A percentile compares a stretch with the other conserved stretches of the same genome.
phyloP scores from a whole-genome alignment of 2,329 filamentous ascomycete species.

The Cladosporium sp. region DNA sequence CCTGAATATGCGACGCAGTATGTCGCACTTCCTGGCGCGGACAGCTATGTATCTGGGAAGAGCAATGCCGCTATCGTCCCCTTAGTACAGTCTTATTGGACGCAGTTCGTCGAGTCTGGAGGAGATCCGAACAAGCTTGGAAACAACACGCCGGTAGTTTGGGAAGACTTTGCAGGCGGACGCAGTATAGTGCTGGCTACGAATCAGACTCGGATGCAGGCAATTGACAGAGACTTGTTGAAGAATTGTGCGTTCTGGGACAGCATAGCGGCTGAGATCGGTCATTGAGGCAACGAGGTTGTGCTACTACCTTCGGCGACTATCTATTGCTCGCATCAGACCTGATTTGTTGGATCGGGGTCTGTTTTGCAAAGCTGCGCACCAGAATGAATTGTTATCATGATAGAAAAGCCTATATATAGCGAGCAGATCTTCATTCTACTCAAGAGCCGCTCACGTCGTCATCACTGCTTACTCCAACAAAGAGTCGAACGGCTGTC shows the following conservation, averaged over 20 bases:
- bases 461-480: background rate
- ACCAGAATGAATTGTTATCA: background rate
- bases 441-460: background rate
- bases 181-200: background rate
- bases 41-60: background rate
- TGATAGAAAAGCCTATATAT: background rate
- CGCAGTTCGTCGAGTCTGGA: background rate
- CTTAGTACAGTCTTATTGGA: background rate
- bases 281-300: too few relatives aligned
- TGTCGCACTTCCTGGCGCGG: background rate
- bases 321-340: background rate
- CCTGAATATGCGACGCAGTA: constrained; percentile 43
- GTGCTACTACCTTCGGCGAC: background rate
- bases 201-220: background rate
- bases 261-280: background rate
- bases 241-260: background rate
- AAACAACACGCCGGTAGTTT: background rate
- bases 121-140: background rate
- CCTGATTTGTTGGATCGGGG: too few relatives aligned
- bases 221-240: background rate
- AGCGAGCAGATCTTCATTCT: background rate
- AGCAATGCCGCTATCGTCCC: background rate
- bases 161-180: background rate
- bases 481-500: background rate
- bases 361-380: background rate